Conservation (phyloP, 176 grass and related monocot genomes). For the Avena sativa region DNA sequence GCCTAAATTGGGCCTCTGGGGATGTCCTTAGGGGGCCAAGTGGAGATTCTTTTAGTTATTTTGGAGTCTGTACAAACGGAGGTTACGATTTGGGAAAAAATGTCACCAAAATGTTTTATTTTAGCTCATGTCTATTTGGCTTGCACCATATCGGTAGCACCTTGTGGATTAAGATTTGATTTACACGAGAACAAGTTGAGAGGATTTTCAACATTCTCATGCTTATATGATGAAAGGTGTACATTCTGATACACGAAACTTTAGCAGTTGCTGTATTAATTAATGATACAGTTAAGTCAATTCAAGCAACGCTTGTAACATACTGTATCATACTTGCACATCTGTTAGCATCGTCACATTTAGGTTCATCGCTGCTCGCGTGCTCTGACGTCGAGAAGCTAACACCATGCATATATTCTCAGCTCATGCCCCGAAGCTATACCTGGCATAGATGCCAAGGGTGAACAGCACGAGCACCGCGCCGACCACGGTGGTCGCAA, state of each 20-base stretch:
- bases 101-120: no score
- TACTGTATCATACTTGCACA: not conserved
- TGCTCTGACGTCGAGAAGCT: not conserved
- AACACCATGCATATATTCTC: not conserved
- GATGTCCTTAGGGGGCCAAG: no score
- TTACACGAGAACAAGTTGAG: not conserved
- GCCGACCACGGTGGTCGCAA: constrained; percentile 30
- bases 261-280: no score
- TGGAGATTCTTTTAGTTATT: no score
- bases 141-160: not conserved
- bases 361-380: not conserved
- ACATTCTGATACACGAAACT: not conserved
- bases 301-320: not conserved
- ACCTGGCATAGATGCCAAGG: constrained; percentile 51
- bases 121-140: not conserved
- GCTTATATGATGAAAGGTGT: not conserved
- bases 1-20: no score
- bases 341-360: not conserved
- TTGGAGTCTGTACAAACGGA: no score
- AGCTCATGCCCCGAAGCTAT: constrained; percentile 39
- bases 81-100: no score
- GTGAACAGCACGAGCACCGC: constrained; percentile 41
- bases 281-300: not conserved
- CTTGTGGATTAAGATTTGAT: not conserved
- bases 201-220: not conserved